Base-by-base conservation (phyloP, 129 eudicot species). In the Mikania micrantha region DNA sequence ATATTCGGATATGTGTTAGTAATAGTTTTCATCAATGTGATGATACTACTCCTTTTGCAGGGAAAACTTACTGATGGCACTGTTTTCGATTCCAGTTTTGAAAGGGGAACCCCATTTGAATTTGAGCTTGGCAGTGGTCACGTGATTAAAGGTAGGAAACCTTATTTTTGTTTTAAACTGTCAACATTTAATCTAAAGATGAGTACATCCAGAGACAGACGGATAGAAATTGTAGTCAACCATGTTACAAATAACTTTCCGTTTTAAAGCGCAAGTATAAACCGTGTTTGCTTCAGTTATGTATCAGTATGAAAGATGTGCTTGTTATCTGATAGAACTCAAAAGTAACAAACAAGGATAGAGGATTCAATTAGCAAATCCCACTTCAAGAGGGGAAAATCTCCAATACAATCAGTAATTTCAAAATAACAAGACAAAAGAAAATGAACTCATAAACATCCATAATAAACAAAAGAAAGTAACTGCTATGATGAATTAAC, bases 61-160 rank as follows among this genome's bases (percentile, higher is more conserved):
- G 96, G 99, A 31, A 79, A 82, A 70, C 98, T 93, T 53, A 88
- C 98, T 16, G 98, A 93, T 81, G 96, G 86, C 60, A 93, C 95
- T 29, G 96, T 93, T 24, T 93, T 93, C 47, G 99, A 93, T 72
- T 93, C 99, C 79, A 93, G 99, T 80, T 86, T 78, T 62, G 99
- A 93, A 69, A 86, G 99, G 72, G 95, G 95, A 78, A 95, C 88
- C 67, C 99, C 99, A n/a, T 88, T 93, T 44, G 99, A 85, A 22
- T 93, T 93, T 78, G 88, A 80, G 81, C 93, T 94, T 74, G 99
- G 99, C 27, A 48, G 75, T 68, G 99, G 99, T 72, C 96, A 94
- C 74, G 99, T 94, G 63, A 89, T 94, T 36, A 86, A 94, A 89
- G 99, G 99, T 85, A 29, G 13, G 73, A 57, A 12, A 28, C 24